These are phyloP conservation scores for Cronartium ribicola DNA, from an alignment of 1,284 basidiomycete species.

Conservation along the genomic window DNA sequence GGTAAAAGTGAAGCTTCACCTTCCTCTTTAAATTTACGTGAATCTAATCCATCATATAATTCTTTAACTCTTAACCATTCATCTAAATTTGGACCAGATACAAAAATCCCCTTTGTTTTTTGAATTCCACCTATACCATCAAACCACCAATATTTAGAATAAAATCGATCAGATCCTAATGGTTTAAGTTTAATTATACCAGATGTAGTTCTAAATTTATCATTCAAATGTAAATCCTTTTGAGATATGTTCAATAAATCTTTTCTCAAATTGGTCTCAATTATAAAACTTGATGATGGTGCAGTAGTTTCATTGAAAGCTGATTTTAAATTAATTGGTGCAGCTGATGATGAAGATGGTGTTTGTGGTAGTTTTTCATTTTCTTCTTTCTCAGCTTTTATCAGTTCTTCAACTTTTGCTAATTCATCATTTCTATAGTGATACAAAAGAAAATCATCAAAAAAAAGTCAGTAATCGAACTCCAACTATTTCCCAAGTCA, in stretches of 20 bases:
- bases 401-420: constrained; percentile 7
- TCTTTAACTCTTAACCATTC: constrained; percentile 6
- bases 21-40: constrained; percentile 4
- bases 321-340: not conserved
- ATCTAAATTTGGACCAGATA: constrained; percentile 12
- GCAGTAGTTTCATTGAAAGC: not conserved
- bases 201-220: constrained; percentile 11
- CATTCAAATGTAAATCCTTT: constrained; percentile 14
- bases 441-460: not conserved
- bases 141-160: constrained; percentile 40
- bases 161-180: constrained; percentile 23
- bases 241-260: constrained; percentile 11
- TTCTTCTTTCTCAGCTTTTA: not conserved
- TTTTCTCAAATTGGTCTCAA: not conserved
- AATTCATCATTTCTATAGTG: not conserved
- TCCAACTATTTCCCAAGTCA: not conserved
- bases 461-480: not conserved
- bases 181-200: constrained; percentile 17
- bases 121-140: constrained; percentile 25
- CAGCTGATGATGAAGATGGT: not conserved
- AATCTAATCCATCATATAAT: not conserved
- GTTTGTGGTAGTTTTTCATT: no score
- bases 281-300: not conserved
- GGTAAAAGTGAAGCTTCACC: not conserved
- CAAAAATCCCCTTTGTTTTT: constrained; percentile 16